Conservation (phyloP, 441 rosid genomes). For the Bruguiera hainesii region DNA sequence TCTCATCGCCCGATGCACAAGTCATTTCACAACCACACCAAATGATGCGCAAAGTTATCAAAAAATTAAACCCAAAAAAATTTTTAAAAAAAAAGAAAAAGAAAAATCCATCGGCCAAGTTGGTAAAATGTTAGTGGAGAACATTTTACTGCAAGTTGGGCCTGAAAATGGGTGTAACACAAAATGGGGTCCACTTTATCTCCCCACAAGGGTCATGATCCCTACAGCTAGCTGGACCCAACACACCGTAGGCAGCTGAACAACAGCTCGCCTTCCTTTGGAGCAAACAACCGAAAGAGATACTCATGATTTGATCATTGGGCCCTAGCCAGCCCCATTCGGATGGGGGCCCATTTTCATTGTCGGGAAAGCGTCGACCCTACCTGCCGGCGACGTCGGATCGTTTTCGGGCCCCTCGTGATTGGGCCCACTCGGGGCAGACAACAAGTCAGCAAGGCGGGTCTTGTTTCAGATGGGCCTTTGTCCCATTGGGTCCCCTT, state of each 20-base stretch:
- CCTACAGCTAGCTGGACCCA: constrained; percentile 23
- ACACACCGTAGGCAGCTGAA: constrained; percentile 23
- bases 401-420: constrained; percentile 25
- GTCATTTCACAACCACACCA: no score
- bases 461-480: constrained; percentile 3
- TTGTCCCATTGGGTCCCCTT: constrained; percentile 7
- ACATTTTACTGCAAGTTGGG: background rate
- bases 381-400: constrained; percentile 27
- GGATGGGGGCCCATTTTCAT: background rate
- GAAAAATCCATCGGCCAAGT: no score
- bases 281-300: background rate
- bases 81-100: no score
- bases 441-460: constrained; percentile 4
- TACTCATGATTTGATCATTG: constrained; percentile 14
- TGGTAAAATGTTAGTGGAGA: background rate
- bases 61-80: no score
- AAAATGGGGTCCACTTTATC: constrained; percentile 17
- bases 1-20: no score
- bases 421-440: constrained; percentile 10
- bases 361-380: constrained; percentile 16
- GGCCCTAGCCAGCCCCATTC: constrained; percentile 11
- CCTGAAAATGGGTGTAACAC: constrained; percentile 1
- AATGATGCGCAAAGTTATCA: no score
- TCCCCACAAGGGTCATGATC: background rate
- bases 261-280: constrained; percentile 20